Evolutionary conservation across 2,329 filamentous ascomycete genomes (phyloP).

Genomic region (Colletotrichum spinosum): DNA sequence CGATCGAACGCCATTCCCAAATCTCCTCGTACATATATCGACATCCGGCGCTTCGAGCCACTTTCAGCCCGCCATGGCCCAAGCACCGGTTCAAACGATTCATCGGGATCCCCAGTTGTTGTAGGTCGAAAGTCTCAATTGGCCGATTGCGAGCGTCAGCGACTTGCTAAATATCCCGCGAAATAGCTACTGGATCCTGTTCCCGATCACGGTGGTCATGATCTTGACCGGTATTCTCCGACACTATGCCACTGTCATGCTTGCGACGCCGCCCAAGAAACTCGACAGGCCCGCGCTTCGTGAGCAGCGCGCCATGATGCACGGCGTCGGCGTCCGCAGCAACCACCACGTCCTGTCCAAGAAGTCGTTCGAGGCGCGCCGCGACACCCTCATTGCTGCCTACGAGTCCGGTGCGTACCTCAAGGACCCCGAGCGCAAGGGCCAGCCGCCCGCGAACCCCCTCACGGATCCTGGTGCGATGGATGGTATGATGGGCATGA

Average conservation of each 20-base stretch:
- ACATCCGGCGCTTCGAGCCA: conserved; percentile 9
- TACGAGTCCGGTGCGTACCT: conserved; percentile 90
- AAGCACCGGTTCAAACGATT: conserved; percentile 92
- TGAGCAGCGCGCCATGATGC: conserved; percentile 87
- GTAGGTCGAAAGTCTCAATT: conserved; percentile 64
- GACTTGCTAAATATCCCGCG: conserved; percentile 20
- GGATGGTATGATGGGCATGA: conserved; percentile 99
- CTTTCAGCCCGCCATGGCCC: conserved; percentile 73
- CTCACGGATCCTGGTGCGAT: conserved; percentile 96
- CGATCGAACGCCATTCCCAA: conserved; percentile 19
- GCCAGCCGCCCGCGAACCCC: conserved; percentile 90
- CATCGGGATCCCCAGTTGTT: conserved; percentile 98
- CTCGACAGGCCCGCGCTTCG: conserved; percentile 80
- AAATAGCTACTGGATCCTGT: conserved; percentile 95
- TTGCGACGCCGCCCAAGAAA: conserved; percentile 87
- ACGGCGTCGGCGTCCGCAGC: conserved; percentile 84
- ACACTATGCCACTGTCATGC: conserved; percentile 94
- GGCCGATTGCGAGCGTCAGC: conserved; percentile 22
- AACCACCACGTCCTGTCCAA: conserved; percentile 86
- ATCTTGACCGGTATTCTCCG: conserved; percentile 94
- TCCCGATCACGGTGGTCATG: conserved; percentile 98
- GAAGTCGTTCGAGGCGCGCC: conserved; percentile 81
- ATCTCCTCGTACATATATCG: not conserved
- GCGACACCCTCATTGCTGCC: conserved; percentile 81
- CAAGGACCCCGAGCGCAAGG: conserved; percentile 87